phyloP scores from a whole-genome alignment of 2,329 filamentous ascomycete genomes.

The Microascus cirrosus region DNA sequence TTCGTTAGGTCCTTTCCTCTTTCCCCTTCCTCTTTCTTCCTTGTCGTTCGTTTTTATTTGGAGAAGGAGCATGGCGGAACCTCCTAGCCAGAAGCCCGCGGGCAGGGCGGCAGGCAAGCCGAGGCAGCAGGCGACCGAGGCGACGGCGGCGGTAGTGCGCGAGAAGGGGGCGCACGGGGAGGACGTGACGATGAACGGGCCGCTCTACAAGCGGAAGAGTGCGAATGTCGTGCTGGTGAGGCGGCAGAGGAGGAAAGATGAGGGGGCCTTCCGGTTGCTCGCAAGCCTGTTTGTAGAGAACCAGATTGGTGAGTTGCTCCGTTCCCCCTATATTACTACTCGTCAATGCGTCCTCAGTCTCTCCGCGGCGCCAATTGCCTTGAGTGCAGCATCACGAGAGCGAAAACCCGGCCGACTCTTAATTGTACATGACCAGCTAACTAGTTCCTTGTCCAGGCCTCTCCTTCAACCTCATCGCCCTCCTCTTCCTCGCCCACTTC shows the following conservation, averaged over 20 bases:
- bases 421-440: background rate
- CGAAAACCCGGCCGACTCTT: background rate
- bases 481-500: constrained; percentile 71
- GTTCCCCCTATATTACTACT: background rate
- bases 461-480: constrained; percentile 72
- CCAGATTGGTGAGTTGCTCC: constrained; percentile 53
- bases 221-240: constrained; percentile 43
- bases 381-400: background rate
- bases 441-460: constrained; percentile 42
- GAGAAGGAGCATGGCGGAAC: background rate
- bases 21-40: background rate
- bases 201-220: constrained; percentile 45
- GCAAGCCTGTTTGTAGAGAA: constrained; percentile 65
- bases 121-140: background rate
- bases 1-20: background rate
- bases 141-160: background rate
- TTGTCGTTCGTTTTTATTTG: too few relatives aligned
- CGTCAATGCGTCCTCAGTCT: too few relatives aligned
- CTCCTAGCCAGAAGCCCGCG: background rate
- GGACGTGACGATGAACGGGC: constrained; percentile 31
- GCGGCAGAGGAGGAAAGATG: constrained; percentile 49
- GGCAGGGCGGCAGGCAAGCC: background rate
- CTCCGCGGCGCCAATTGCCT: background rate
- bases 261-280: constrained; percentile 38
- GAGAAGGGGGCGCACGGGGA: background rate